These are phyloP conservation scores for Acacia acuminata DNA, from an alignment of 306 rosid species.

Conservation along the genomic window DNA sequence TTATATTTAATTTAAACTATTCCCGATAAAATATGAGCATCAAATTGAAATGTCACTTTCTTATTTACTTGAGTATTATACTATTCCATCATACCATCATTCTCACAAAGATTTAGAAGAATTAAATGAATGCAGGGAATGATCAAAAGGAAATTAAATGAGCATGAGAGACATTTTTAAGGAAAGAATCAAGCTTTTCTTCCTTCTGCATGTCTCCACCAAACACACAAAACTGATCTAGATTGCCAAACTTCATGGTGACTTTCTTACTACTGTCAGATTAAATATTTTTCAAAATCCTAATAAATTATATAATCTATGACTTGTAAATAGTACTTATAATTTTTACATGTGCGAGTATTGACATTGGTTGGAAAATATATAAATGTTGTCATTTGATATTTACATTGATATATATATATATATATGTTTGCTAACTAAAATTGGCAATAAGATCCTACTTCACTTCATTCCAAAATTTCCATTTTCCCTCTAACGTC, in stretches of 20 bases:
- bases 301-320: too few species aligned
- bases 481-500: neutral
- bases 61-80: neutral
- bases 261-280: too few species aligned
- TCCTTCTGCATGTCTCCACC: neutral
- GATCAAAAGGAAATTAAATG: neutral
- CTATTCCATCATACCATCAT: neutral
- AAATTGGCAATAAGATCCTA: too few species aligned
- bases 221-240: neutral
- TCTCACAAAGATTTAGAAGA: neutral
- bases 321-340: too few species aligned
- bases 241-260: too few species aligned
- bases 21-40: neutral
- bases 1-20: neutral
- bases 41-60: neutral
- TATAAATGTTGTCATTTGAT: too few species aligned
- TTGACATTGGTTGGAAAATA: too few species aligned
- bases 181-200: neutral
- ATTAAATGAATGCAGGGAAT: neutral
- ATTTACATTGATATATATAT: too few species aligned
- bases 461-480: too few species aligned
- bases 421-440: too few species aligned
- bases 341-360: too few species aligned
- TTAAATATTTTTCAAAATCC: too few species aligned
- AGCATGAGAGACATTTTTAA: neutral